Evolutionary conservation across 441 rosid species (phyloP).

Genomic region (Gossypium trilobum): DNA sequence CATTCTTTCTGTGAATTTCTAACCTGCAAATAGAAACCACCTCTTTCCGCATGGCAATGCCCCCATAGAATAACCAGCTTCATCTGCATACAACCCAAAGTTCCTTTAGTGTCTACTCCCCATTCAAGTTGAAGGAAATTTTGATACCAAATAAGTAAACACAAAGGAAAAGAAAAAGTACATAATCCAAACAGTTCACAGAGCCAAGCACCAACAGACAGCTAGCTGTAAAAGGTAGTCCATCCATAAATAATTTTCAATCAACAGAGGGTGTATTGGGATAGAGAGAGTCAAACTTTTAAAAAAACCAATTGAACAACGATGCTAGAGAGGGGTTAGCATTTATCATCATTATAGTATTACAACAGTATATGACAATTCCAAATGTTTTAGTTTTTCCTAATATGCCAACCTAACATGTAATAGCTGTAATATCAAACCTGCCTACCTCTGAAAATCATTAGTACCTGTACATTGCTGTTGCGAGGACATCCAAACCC

Average conservation of each 20-base stretch:
- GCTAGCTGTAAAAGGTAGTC: background rate
- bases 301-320: background rate
- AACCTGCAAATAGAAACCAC: conserved; percentile 21
- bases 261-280: background rate
- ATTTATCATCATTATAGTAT: background rate
- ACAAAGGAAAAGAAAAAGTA: background rate
- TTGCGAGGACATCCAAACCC: conserved; percentile 46
- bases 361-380: background rate
- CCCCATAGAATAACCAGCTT: conserved; percentile 38
- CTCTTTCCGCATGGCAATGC: conserved; percentile 26
- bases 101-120: conserved; percentile 11
- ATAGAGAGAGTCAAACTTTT: background rate
- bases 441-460: background rate
- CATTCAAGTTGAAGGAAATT: conserved; percentile 5
- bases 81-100: conserved; percentile 38
- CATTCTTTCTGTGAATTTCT: conserved; percentile 18
- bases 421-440: background rate
- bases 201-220: background rate
- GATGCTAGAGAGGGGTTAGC: background rate
- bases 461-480: conserved; percentile 76
- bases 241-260: background rate
- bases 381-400: background rate
- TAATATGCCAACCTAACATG: conserved; percentile 5
- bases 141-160: conserved; percentile 3
- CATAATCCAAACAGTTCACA: background rate